Evolutionary conservation across 2,329 filamentous ascomycete genomes (phyloP).

Genomic region (Thermothelomyces thermophilus): DNA sequence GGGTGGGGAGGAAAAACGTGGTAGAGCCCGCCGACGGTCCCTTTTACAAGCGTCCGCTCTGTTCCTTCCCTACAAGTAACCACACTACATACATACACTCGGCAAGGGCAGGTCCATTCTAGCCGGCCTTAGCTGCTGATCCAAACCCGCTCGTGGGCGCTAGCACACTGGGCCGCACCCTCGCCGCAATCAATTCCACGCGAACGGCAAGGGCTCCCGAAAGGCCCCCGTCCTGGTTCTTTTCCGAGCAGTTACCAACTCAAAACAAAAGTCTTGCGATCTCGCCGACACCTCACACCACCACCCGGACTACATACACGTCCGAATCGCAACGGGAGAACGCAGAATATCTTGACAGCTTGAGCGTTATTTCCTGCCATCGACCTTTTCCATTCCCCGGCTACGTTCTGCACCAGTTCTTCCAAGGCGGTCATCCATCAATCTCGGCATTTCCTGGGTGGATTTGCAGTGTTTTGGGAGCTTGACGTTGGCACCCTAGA

Average conservation of each 20-base stretch:
- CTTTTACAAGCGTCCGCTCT: too few relatives aligned
- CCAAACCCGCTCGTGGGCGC: conserved; percentile 15
- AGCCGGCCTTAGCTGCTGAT: conserved; percentile 17
- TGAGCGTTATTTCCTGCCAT: not conserved
- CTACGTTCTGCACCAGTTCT: not conserved
- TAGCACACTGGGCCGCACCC: conserved; percentile 12
- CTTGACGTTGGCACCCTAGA: not conserved
- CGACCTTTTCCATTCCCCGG: not conserved
- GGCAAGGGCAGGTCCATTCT: too few relatives aligned
- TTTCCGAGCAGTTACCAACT: not conserved
- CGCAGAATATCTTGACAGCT: not conserved
- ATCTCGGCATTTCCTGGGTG: not conserved
- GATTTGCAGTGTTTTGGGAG: not conserved
- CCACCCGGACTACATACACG: not conserved
- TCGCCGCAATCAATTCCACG: conserved; percentile 18
- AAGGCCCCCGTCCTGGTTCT: not conserved
- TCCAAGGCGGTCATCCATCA: not conserved
- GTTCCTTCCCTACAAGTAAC: too few relatives aligned
- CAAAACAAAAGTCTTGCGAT: conserved; percentile 3
- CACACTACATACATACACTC: too few relatives aligned
- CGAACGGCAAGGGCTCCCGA: conserved; percentile 1
- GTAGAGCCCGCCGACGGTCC: too few relatives aligned
- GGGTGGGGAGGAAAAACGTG: too few relatives aligned
- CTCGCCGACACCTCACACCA: not conserved
- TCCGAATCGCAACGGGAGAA: not conserved